Evolutionary conservation across 1,284 basidiomycete species (phyloP).

Genomic region (Caloboletus firmus): DNA sequence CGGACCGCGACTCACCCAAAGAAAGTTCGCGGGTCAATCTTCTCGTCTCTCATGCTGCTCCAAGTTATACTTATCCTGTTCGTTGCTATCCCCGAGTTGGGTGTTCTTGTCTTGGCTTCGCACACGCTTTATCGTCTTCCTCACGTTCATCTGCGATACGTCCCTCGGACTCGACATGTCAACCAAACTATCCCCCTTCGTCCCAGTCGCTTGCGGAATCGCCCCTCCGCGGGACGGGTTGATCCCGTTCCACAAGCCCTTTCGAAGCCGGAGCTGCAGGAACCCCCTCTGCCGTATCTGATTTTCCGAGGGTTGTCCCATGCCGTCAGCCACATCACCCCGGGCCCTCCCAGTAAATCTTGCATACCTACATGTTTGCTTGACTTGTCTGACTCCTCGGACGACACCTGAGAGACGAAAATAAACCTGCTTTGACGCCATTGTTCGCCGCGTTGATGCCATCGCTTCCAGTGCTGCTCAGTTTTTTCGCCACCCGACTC

Average conservation of each 20-base stretch:
- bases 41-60: slow-evolving; percentile 27
- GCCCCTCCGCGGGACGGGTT: slow-evolving; percentile 30
- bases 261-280: slow-evolving; percentile 20
- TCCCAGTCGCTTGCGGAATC: slow-evolving; percentile 9
- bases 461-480: slow-evolving; percentile 2
- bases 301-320: slow-evolving; percentile 11
- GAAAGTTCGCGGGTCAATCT: slow-evolving; percentile 18
- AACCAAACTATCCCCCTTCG: slow-evolving; percentile 2
- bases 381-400: neutral
- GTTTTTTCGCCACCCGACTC: neutral
- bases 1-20: slow-evolving; percentile 10
- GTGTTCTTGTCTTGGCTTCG: slow-evolving; percentile 7
- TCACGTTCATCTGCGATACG: slow-evolving; percentile 24
- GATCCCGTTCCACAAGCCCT: slow-evolving; percentile 19
- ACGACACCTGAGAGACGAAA: neutral
- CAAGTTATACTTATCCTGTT: slow-evolving; percentile 19
- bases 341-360: neutral
- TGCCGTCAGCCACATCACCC: slow-evolving; percentile 8
- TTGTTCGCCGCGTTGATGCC: slow-evolving; percentile 2
- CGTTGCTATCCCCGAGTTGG: slow-evolving; percentile 28
- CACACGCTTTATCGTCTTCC: slow-evolving; percentile 14
- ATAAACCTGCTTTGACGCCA: neutral
- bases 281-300: slow-evolving; percentile 11
- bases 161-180: slow-evolving; percentile 18
- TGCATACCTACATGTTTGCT: neutral